Evolutionary conservation across 2,329 filamentous ascomycete genomes (phyloP), one percentile per base, ranked within the genome.

Genomic region (Trichophaea hybrida): DNA sequence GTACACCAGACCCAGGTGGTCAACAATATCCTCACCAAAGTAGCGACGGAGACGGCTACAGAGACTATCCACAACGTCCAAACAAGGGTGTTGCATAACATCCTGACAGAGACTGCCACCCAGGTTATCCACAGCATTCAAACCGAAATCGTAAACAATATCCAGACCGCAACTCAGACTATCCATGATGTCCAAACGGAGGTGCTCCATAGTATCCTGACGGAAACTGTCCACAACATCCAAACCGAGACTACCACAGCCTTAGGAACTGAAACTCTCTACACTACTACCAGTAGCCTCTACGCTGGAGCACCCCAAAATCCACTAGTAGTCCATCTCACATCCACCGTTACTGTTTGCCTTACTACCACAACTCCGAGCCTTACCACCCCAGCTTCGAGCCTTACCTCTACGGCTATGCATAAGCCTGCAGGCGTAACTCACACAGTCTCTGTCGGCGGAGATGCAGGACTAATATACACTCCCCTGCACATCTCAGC

Each of bases 351-450:
- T 34, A 60, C 58, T 6, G 78, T 78, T 58, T 86, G 86, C 69
- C 79, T 79, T 64, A 74, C 76, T 67, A 88, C 87, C 78, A 80
- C 85, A 74, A 73, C 78, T 61, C 73, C 79, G 70, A 85, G 85
- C 61, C 78, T 83, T 70, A 85, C 84, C 69, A 68, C 72, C 34
- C 72, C 51, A 5, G 73, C 75, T 57, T 75, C 77, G 69, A 33
- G 10, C n/a, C 13, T 32, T 10, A 43, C 57, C 31, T 24, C 59
- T 13, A 35, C 38, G 7, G 24, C 57, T 12, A 1, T 35, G 3
- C 34, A 40, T 7, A 10, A 10, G 10, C 38, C 37, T n/a, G 53
- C 53, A 32, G 35, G 44, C 8, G 53, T 52, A 38, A 57, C 58
- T 31, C 61, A 63, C 38, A 57, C 43, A 24, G 75, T 89, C 64